These are phyloP conservation scores for Cardamine occulta DNA, from an alignment of 345 rosid genomes.

Conservation along the genomic window DNA sequence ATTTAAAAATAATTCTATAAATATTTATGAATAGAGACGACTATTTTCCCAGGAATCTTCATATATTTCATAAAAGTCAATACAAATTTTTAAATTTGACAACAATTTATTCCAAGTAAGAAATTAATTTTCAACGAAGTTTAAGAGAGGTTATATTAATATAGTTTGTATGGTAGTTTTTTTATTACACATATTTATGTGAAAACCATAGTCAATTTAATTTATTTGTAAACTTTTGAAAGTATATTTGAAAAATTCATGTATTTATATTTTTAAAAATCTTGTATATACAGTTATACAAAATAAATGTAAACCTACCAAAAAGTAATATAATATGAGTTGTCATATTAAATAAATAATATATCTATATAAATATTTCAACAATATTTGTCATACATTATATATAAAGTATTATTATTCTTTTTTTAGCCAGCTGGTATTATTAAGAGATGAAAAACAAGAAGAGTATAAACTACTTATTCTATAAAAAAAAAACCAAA, in stretches of 20 bases:
- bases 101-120: not conserved
- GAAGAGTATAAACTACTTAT: not conserved
- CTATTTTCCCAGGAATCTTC: not conserved
- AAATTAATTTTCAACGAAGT: not conserved
- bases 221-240: not conserved
- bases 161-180: not conserved
- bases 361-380: not conserved
- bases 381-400: constrained; percentile 9
- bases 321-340: not conserved
- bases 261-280: not conserved
- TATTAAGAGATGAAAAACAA: constrained; percentile 1
- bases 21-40: not conserved
- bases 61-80: not conserved
- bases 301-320: constrained; percentile 10
- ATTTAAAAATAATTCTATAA: not conserved
- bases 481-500: constrained; percentile 19
- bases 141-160: not conserved
- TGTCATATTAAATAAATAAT: constrained; percentile 11
- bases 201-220: not conserved
- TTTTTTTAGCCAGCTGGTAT: not conserved
- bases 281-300: not conserved
- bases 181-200: not conserved
- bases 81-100: not conserved
- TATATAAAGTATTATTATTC: not conserved
- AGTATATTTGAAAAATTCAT: not conserved